Percentiles rank a stretch among this genome's conserved stretches.
phyloP scores from a whole-genome alignment of 306 rosid genomes.

The Glycine latifolia region DNA sequence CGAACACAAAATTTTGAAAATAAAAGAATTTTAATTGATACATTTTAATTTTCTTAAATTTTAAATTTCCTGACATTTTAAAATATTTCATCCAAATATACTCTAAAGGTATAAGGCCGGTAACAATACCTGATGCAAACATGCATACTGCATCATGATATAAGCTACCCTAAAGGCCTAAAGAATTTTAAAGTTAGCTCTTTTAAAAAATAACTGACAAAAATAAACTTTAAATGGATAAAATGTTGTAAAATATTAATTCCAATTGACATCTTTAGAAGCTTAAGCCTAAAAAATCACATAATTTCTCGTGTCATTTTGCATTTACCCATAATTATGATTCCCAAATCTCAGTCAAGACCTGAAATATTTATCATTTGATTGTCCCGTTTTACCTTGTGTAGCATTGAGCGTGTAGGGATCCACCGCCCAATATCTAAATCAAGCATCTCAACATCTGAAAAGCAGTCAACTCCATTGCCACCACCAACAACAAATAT shows the following conservation, averaged over 20 bases:
- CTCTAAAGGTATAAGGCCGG: slow-evolving; percentile 2
- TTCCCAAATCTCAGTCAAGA: slow-evolving; percentile 32
- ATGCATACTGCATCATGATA: slow-evolving; percentile 3
- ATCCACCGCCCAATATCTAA: slow-evolving; percentile 88
- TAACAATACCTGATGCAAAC: slow-evolving; percentile 5
- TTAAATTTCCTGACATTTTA: too few relatives aligned
- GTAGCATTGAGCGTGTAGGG: slow-evolving; percentile 70
- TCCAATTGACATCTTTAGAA: too few relatives aligned
- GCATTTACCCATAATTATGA: too few relatives aligned
- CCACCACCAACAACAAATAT: slow-evolving; percentile 92
- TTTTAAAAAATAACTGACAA: too few relatives aligned
- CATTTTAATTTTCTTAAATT: too few relatives aligned
- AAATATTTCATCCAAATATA: too few relatives aligned
- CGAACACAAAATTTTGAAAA: too few relatives aligned
- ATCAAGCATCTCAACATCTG: slow-evolving; percentile 94
- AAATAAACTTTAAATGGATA: too few relatives aligned
- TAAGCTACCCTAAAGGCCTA: neutral
- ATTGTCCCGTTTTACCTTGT: slow-evolving; percentile 63
- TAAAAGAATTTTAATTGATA: too few relatives aligned
- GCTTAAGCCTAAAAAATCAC: too few relatives aligned
- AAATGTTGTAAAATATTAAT: too few relatives aligned
- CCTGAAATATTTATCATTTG: slow-evolving; percentile 27
- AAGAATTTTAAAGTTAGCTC: neutral
- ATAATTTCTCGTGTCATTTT: too few relatives aligned
- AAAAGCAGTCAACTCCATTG: slow-evolving; percentile 67